These are phyloP conservation scores for Vinca minor DNA, from an alignment of 257 asterid genomes.

Conservation along the genomic window DNA sequence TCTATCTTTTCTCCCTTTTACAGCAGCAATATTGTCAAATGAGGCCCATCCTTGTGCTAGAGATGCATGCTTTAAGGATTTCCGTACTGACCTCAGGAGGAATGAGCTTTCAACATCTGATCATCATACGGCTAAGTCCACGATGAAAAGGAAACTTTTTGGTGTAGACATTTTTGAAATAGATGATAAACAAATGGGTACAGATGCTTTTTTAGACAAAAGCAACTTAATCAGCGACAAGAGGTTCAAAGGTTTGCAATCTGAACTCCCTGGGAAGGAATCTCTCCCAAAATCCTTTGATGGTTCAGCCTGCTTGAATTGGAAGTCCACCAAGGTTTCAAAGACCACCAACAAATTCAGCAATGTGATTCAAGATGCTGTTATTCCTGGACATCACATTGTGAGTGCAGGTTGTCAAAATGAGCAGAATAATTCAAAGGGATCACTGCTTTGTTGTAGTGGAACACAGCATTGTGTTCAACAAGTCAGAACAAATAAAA, in stretches of 20 bases:
- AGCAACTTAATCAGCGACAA: conserved; percentile 1
- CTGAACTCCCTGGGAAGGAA: conserved; percentile 6
- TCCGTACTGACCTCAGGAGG: conserved; percentile 21
- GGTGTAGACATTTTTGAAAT: conserved; percentile 62
- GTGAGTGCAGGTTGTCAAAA: conserved; percentile 19
- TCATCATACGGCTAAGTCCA: conserved; percentile 24
- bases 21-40: conserved; percentile 30
- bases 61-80: conserved; percentile 11
- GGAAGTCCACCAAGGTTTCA: conserved; percentile 13
- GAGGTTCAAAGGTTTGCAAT: background rate
- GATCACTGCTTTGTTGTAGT: conserved; percentile 40
- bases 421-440: conserved; percentile 16
- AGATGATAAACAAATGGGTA: conserved; percentile 20
- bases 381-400: conserved; percentile 14
- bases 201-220: conserved; percentile 13
- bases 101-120: conserved; percentile 21
- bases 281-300: conserved; percentile 15
- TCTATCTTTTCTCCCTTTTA: conserved; percentile 16
- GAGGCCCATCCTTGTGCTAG: conserved; percentile 22
- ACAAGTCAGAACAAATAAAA: conserved; percentile 22
- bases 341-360: conserved; percentile 16
- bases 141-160: conserved; percentile 42
- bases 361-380: conserved; percentile 8
- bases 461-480: conserved; percentile 26
- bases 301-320: conserved; percentile 13